These are phyloP conservation scores for Cryomyces minteri DNA, from an alignment of 495 filamentous ascomycete genomes.

Conservation along the genomic window DNA sequence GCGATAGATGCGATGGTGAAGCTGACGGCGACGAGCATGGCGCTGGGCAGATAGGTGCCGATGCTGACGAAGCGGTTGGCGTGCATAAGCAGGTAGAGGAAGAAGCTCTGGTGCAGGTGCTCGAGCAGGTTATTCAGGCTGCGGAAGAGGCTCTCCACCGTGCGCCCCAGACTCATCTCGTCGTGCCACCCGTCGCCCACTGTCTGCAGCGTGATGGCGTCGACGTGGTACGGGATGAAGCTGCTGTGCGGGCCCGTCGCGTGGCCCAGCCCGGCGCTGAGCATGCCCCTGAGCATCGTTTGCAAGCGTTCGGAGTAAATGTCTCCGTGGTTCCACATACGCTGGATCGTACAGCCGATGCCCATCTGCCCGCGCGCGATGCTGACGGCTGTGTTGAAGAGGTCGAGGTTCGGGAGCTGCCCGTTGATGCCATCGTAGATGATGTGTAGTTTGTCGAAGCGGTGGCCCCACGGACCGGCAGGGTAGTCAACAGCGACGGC, in stretches of 20 bases:
- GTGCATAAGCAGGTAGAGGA: slow-evolving; percentile 92
- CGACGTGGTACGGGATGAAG: slow-evolving; percentile 96
- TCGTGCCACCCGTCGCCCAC: slow-evolving; percentile 89
- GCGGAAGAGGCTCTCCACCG: slow-evolving; percentile 73
- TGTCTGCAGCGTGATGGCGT: slow-evolving; percentile 82
- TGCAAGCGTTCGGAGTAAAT: slow-evolving; percentile 64
- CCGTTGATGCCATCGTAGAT: slow-evolving; percentile 95
- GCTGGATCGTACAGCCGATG: slow-evolving; percentile 61
- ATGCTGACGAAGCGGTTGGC: slow-evolving; percentile 89
- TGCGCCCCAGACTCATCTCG: slow-evolving; percentile 83
- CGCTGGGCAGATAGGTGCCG: slow-evolving; percentile 89
- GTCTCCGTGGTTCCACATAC: slow-evolving; percentile 72
- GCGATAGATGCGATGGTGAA: slow-evolving; percentile 92
- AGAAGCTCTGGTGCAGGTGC: slow-evolving; percentile 96
- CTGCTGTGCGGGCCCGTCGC: slow-evolving; percentile 83
- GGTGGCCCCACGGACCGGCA: slow-evolving; percentile 38
- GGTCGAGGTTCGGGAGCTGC: slow-evolving; percentile 83
- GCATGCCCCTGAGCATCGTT: slow-evolving; percentile 87
- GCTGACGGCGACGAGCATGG: slow-evolving; percentile 85
- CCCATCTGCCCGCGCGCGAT: slow-evolving; percentile 89
- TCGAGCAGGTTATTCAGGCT: slow-evolving; percentile 93
- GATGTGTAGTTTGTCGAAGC: slow-evolving; percentile 74
- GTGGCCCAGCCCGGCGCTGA: slow-evolving; percentile 75
- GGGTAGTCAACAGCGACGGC: slow-evolving; percentile 89
- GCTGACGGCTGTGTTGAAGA: slow-evolving; percentile 82